phyloP scores from a whole-genome alignment of 169 alveolate species.

The Theileria sp. region DNA sequence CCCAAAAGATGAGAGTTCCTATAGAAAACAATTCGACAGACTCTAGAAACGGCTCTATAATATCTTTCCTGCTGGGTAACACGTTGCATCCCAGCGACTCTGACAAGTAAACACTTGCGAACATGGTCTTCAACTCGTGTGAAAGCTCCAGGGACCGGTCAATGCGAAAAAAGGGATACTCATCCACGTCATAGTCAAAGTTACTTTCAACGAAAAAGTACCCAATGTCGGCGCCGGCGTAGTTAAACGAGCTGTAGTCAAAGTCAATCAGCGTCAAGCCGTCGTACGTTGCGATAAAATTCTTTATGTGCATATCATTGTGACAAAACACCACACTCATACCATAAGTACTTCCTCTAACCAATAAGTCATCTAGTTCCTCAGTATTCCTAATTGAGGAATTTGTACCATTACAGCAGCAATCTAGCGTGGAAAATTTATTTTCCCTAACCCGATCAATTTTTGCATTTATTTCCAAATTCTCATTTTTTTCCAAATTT shows the following conservation, averaged over 20 bases:
- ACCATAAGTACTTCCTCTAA: conserved; percentile 43
- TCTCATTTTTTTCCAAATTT: too few species aligned
- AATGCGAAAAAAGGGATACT: conserved; percentile 66
- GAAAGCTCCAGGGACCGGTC: conserved; percentile 66
- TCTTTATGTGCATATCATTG: conserved; percentile 78
- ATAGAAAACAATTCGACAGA: conserved; percentile 71
- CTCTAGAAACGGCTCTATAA: conserved; percentile 61
- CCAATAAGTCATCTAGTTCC: conserved; percentile 47
- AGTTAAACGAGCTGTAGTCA: conserved; percentile 77
- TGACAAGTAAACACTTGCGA: conserved; percentile 72
- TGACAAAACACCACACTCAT: conserved; percentile 73
- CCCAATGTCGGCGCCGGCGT: conserved; percentile 75
- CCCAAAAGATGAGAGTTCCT: conserved; percentile 75
- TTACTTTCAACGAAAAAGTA: conserved; percentile 72
- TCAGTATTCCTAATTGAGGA: conserved; percentile 34
- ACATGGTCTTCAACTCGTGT: conserved; percentile 68
- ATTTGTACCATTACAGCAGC: too few species aligned
- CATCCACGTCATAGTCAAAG: conserved; percentile 65
- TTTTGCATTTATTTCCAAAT: too few species aligned
- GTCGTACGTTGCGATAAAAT: conserved; percentile 64
- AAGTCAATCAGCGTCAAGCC: conserved; percentile 75
- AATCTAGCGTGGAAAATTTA: too few species aligned
- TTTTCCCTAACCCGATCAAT: too few species aligned
- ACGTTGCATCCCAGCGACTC: conserved; percentile 51
- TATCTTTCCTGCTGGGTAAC: conserved; percentile 29